A percentile compares a stretch with the other conserved stretches of the same genome.
Evolutionary conservation across 2,329 filamentous ascomycete genomes (phyloP).

Genomic region (Talaromyces islandicus): DNA sequence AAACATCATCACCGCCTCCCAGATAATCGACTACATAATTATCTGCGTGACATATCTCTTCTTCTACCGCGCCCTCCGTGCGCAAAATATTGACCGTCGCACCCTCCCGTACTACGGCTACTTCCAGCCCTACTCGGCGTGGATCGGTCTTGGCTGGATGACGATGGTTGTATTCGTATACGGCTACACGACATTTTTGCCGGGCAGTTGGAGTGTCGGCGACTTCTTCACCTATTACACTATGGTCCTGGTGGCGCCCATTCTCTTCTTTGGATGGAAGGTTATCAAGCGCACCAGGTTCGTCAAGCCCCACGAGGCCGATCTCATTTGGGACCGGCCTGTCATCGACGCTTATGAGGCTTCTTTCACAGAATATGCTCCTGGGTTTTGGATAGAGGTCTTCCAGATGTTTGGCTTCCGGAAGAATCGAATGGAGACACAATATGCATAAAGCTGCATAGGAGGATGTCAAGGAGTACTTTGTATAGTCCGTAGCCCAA

Average conservation of each 20-base stretch:
- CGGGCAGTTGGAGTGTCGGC: conserved; percentile 59
- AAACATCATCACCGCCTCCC: conserved; percentile 51
- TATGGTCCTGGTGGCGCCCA: conserved; percentile 65
- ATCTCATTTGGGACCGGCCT: conserved; percentile 66
- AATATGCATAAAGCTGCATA: no score
- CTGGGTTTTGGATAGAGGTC: neutral
- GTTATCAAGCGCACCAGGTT: conserved; percentile 47
- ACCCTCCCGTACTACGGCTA: conserved; percentile 61
- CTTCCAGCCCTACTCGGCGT: conserved; percentile 61
- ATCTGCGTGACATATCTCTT: conserved; percentile 1
- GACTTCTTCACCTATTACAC: conserved; percentile 69
- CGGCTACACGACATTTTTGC: conserved; percentile 66
- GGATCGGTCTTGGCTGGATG: conserved; percentile 60
- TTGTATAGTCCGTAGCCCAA: no score
- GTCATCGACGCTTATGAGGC: conserved; percentile 55
- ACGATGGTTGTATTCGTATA: conserved; percentile 68
- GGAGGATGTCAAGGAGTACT: no score
- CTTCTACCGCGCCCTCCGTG: conserved; percentile 55
- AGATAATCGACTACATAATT: conserved; percentile 61
- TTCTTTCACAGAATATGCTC: neutral
- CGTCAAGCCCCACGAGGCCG: conserved; percentile 52
- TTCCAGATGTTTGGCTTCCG: neutral
- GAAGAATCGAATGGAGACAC: neutral
- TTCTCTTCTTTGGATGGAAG: conserved; percentile 53
- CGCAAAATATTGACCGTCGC: conserved; percentile 51